Evolutionary conservation across 495 filamentous ascomycete genomes (phyloP), one percentile per base, ranked within the genome.

Genomic region (Cenococcum geophilum): DNA sequence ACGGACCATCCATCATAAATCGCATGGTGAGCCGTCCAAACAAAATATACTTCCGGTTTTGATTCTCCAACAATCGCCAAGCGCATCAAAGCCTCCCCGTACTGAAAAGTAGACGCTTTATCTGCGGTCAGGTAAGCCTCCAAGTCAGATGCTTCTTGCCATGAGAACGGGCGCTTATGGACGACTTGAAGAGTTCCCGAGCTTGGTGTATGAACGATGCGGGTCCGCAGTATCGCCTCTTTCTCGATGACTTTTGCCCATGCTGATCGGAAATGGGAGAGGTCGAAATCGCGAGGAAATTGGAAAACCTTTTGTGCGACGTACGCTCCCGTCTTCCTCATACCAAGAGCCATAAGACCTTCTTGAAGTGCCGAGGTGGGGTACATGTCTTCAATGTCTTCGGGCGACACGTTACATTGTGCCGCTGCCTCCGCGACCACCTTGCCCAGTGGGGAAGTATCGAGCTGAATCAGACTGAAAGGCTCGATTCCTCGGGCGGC

Each of bases 391-490:
- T 64, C 53, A 36, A 68, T 56, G n/a, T 57, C 53, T 23, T 37
- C 10, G 12, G 25, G 21, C 11, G 55, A 27, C 1, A 63, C 10
- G 22, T 37, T 47, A 45, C 52, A 63, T 36, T 63, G 61, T 4
- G 21, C 43, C 21, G 53, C 57, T 36, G 53, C 45, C n/a, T 58
- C 63, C 27, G 42, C 27, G 43, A 66, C 22, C 14, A 58, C 34
- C 8, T 65, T 62, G 1, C 73, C 70, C 0, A 70, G 52, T 5
- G 53, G 40, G 27, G 40, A 14, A 27, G 14, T 21, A 23, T 48
- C 37, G 43, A 52, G 23, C n/a, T 51, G 4, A 4, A 84, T 58
- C 9, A 84, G 64, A 0, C 71, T 74, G 67, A 84, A 84, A 3
- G 77, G 76, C 55, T 75, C 63, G 5, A 77, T 48, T 21, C 45